A percentile compares a stretch with the other conserved stretches of the same genome.
Conservation (phyloP, 1,139 yeast genomes). For the Nakaseomyces kungkrabaensis region DNA sequence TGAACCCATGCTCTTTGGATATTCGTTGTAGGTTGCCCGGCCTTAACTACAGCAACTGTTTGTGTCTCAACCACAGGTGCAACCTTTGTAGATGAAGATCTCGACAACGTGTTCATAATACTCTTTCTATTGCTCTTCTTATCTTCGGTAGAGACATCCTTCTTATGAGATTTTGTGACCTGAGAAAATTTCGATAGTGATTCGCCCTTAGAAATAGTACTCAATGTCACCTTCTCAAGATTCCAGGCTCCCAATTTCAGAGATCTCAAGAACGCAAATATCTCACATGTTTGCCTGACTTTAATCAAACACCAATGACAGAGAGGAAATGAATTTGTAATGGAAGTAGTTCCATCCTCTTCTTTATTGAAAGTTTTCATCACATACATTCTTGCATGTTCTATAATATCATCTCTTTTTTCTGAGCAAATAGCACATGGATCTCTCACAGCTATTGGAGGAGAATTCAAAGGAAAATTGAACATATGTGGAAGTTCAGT, state of each 20-base stretch:
- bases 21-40: slow-evolving; percentile 10
- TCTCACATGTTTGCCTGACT: slow-evolving; percentile 69
- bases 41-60: background rate
- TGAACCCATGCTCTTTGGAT: slow-evolving; percentile 48
- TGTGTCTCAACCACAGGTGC: background rate
- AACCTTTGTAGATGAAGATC: background rate
- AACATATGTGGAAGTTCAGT: slow-evolving; percentile 27
- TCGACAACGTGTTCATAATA: slow-evolving; percentile 7
- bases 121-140: slow-evolving; percentile 19
- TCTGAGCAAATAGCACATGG: slow-evolving; percentile 84
- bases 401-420: slow-evolving; percentile 52
- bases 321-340: slow-evolving; percentile 48
- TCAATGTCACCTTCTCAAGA: slow-evolving; percentile 32
- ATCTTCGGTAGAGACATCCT: slow-evolving; percentile 7
- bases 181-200: slow-evolving; percentile 9
- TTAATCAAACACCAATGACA: slow-evolving; percentile 77
- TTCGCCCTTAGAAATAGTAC: slow-evolving; percentile 13
- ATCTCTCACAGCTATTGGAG: slow-evolving; percentile 65
- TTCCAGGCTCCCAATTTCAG: slow-evolving; percentile 46
- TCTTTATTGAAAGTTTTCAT: slow-evolving; percentile 35
- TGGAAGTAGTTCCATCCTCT: slow-evolving; percentile 26
- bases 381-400: slow-evolving; percentile 68
- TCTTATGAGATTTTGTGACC: slow-evolving; percentile 5
- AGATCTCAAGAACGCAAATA: slow-evolving; percentile 62
- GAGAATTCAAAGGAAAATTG: slow-evolving; percentile 36